A percentile compares a stretch with the other conserved stretches of the same genome.
Conservation (phyloP, 2,329 filamentous ascomycete species). For the Elsinoe perseae region DNA sequence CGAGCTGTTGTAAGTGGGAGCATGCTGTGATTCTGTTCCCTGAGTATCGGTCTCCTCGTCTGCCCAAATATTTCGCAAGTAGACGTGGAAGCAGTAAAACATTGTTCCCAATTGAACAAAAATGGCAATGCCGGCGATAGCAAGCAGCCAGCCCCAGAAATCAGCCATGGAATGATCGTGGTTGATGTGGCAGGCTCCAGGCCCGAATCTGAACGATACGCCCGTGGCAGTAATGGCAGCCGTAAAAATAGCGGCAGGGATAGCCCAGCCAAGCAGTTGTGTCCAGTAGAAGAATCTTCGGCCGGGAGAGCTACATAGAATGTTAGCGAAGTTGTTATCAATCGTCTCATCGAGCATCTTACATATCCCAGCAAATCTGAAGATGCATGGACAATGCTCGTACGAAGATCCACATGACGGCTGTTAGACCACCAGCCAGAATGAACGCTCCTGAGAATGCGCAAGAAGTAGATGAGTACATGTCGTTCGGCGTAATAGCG, state of each 20-base stretch:
- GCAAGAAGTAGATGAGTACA: conserved; percentile 73
- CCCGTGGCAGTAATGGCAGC: conserved; percentile 77
- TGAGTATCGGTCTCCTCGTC: conserved; percentile 61
- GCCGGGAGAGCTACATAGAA: conserved; percentile 54
- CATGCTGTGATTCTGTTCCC: conserved; percentile 47
- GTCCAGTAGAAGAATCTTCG: conserved; percentile 82
- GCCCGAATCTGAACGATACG: conserved; percentile 86
- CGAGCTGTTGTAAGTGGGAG: conserved; percentile 71
- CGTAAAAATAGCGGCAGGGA: conserved; percentile 67
- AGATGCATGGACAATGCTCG: conserved; percentile 86
- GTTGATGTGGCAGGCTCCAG: conserved; percentile 83
- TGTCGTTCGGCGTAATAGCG: conserved; percentile 85
- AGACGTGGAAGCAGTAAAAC: conserved; percentile 88
- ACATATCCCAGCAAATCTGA: conserved; percentile 93
- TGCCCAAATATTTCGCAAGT: conserved; percentile 67
- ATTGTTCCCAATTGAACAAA: conserved; percentile 73
- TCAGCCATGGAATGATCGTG: conserved; percentile 72
- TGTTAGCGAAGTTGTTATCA: background rate
- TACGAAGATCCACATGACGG: conserved; percentile 84
- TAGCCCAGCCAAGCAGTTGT: conserved; percentile 72
- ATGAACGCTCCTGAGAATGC: conserved; percentile 82
- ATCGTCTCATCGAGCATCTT: background rate
- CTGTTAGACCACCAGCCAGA: conserved; percentile 75
- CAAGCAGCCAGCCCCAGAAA: conserved; percentile 84
- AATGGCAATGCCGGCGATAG: conserved; percentile 66